phyloP scores from a whole-genome alignment of 768 basidiomycete species.

The Suillus sp. region DNA sequence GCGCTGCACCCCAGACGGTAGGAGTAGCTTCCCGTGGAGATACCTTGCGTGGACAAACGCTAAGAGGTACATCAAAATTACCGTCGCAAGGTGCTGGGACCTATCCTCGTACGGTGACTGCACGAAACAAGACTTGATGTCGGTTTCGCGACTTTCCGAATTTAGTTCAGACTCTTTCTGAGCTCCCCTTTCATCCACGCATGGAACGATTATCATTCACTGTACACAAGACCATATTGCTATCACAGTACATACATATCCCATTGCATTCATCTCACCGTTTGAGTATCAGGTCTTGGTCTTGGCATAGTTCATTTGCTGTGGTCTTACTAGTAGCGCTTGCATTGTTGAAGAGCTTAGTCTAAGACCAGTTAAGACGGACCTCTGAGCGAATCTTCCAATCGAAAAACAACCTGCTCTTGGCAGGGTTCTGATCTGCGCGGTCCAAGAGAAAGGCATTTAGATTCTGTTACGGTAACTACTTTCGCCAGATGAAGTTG shows the following conservation, averaged over 20 bases:
- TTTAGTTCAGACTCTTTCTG: not conserved
- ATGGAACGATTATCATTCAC: constrained; percentile 13
- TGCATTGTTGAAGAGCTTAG: not conserved
- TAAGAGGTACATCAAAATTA: not conserved
- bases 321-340: not conserved
- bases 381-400: too few relatives aligned
- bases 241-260: constrained; percentile 15
- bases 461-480: too few relatives aligned
- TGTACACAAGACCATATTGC: constrained; percentile 29
- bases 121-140: constrained; percentile 26
- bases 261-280: constrained; percentile 1
- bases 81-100: constrained; percentile 4
- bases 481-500: too few relatives aligned
- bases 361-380: not conserved
- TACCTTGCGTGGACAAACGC: not conserved
- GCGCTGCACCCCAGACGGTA: not conserved
- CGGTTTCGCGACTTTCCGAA: constrained; percentile 25
- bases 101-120: constrained; percentile 9
- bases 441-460: too few relatives aligned
- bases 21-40: not conserved
- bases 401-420: too few relatives aligned
- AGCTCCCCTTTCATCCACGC: not conserved
- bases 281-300: constrained; percentile 4
- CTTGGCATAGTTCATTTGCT: not conserved
- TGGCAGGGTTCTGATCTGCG: too few relatives aligned